These are phyloP conservation scores for Alternaria atra DNA, from an alignment of 2,329 filamentous ascomycete genomes.

Conservation along the genomic window DNA sequence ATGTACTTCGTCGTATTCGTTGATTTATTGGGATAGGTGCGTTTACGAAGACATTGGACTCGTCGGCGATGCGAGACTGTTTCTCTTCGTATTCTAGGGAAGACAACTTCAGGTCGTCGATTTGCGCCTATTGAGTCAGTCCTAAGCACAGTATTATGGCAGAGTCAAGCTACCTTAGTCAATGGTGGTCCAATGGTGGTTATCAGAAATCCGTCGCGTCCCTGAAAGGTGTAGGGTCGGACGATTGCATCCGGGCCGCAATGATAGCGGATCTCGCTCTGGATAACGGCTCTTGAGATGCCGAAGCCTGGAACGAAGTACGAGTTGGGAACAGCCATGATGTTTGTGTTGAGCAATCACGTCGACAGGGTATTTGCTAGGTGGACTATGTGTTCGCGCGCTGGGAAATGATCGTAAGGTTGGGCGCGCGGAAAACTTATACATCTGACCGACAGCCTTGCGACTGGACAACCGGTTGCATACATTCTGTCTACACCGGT, in stretches of 20 bases:
- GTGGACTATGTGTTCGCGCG: conserved; percentile 20
- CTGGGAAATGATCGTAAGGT: conserved; percentile 25
- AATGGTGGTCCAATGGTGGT: conserved; percentile 52
- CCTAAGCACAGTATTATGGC: background rate
- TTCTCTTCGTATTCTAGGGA: conserved; percentile 54
- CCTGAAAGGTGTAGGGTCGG: conserved; percentile 55
- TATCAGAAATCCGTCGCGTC: conserved; percentile 54
- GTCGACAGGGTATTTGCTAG: conserved; percentile 16
- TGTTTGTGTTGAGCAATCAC: conserved; percentile 4
- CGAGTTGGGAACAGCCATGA: conserved; percentile 47
- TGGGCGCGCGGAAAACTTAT: conserved; percentile 35
- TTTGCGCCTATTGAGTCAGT: conserved; percentile 50
- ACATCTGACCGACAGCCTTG: conserved; percentile 20
- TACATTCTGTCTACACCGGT: conserved; percentile 22
- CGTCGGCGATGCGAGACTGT: conserved; percentile 50
- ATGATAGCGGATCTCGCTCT: conserved; percentile 55
- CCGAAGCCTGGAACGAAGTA: conserved; percentile 56
- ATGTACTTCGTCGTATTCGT: conserved; percentile 42
- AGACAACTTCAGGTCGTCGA: conserved; percentile 53
- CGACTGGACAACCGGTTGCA: conserved; percentile 14
- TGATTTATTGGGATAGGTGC: conserved; percentile 50
- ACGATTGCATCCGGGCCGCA: conserved; percentile 56
- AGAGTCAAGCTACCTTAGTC: conserved; percentile 47
- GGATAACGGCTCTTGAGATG: conserved; percentile 55
- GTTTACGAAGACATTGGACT: conserved; percentile 50